Evolutionary conservation across 2,329 filamentous ascomycete species (phyloP), one percentile per base, ranked within the genome.

Genomic region (Volutella citrinella): DNA sequence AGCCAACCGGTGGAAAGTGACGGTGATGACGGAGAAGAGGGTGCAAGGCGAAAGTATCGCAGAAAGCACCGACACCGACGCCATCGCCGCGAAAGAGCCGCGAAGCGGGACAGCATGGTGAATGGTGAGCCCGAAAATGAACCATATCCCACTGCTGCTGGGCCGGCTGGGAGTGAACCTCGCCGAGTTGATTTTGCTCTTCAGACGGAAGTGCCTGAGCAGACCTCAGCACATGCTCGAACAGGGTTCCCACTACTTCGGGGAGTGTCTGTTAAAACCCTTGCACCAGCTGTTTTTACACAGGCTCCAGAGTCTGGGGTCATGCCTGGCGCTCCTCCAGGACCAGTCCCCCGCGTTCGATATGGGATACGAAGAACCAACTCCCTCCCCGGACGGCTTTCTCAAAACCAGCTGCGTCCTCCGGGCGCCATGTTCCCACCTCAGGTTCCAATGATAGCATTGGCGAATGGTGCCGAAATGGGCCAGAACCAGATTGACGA

Each of bases 311-410:
- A 64, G 13, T 13, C 43, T 3, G 38, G 47, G 5, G 44, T 37
- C 2, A 17, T 47, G 3, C 46, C 58, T 10, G 38, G 56, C 7
- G 52, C 54, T 5, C 51, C 65, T 5, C 43, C 61, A 8, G 69
- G 74, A 4, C 66, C 70, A 10, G 67, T 78, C 26, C 76, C 78
- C 6, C 70, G 73, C 19, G 72, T 81, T 38, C 69, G 74, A 25
- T 76, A 77, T 46, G 76, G 77, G n/a, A 78, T 87, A 33, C 80
- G 83, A 36, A 75, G 85, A 34, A 86, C 84, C 14, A 87, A 78
- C 55, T 89, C 85, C 1, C 70, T 89, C 4, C 85, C 85, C 0
- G 82, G 84, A 49, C 75, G 82, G 13, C 70, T 87, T 8, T 78
- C 75, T 40, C 62, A 66, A 34, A 51, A 32, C n/a, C 57, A 65